Percentiles rank a stretch among this genome's conserved stretches.
These are phyloP conservation scores for Malus hybrid DNA, from an alignment of 331 rosid species.

Conservation along the genomic window DNA sequence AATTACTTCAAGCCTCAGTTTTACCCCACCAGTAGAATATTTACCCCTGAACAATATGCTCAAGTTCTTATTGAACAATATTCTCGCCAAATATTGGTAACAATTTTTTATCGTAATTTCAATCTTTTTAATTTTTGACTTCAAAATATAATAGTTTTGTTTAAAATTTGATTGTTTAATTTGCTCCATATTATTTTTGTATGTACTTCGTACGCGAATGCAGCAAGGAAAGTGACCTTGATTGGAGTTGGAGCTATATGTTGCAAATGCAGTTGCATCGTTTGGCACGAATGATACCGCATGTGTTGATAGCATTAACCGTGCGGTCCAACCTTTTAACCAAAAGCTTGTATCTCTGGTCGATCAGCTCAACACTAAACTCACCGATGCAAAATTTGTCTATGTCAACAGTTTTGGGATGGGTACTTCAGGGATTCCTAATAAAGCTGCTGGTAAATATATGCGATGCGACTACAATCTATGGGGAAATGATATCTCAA, in stretches of 20 bases:
- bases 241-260: slow-evolving; percentile 35
- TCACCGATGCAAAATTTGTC: slow-evolving; percentile 29
- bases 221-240: slow-evolving; percentile 57
- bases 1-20: slow-evolving; percentile 39
- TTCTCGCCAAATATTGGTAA: slow-evolving; percentile 27
- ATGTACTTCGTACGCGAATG: slow-evolving; percentile 37
- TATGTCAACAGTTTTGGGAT: slow-evolving; percentile 18
- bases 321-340: slow-evolving; percentile 31
- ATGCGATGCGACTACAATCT: no score
- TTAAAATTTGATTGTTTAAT: no score
- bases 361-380: slow-evolving; percentile 23
- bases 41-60: slow-evolving; percentile 24
- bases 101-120: neutral
- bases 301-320: slow-evolving; percentile 31
- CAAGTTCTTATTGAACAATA: slow-evolving; percentile 18
- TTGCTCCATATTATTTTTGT: neutral
- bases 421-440: neutral
- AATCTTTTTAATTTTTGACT: no score
- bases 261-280: slow-evolving; percentile 18
- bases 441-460: slow-evolving; percentile 6
- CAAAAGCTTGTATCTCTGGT: slow-evolving; percentile 22
- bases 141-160: no score
- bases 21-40: slow-evolving; percentile 11
- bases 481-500: no score
- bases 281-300: slow-evolving; percentile 21